A percentile compares a stretch with the other conserved stretches of the same genome.
Conservation (phyloP, 495 filamentous ascomycete genomes). For the Terfezia boudieri region DNA sequence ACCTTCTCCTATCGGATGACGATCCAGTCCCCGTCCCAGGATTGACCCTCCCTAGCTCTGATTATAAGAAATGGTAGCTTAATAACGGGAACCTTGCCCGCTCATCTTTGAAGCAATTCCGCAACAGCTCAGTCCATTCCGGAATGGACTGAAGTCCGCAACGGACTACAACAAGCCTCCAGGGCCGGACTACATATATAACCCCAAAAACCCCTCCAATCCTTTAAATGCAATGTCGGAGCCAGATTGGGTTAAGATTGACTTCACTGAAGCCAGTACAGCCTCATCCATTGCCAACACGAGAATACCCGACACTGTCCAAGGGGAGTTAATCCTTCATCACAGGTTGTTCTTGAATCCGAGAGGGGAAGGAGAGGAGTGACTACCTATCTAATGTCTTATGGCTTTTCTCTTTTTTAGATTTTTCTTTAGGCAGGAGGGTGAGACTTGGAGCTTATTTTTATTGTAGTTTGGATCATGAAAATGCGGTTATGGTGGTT, state of each 20-base stretch:
- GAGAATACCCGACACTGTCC: background rate
- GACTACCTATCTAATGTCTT: too few species aligned
- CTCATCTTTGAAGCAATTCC: constrained; percentile 42
- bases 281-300: constrained; percentile 17
- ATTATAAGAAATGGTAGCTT: constrained; percentile 84
- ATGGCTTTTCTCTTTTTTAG: too few species aligned
- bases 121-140: too few species aligned
- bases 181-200: constrained; percentile 34
- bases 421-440: too few species aligned
- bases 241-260: constrained; percentile 56
- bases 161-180: too few species aligned
- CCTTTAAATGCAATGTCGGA: constrained; percentile 50
- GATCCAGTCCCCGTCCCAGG: constrained; percentile 26
- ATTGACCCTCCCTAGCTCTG: constrained; percentile 73
- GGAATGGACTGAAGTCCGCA: too few species aligned
- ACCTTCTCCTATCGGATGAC: constrained; percentile 52
- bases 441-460: too few species aligned
- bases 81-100: constrained; percentile 61
- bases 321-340: constrained; percentile 14
- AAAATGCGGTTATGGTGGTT: too few species aligned
- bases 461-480: too few species aligned
- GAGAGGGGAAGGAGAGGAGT: too few species aligned
- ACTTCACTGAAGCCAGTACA: constrained; percentile 27
- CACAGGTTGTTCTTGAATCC: background rate
- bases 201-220: constrained; percentile 53